Conservation (phyloP, 2,329 filamentous ascomycete genomes). For the Fonsecaea nubica region DNA sequence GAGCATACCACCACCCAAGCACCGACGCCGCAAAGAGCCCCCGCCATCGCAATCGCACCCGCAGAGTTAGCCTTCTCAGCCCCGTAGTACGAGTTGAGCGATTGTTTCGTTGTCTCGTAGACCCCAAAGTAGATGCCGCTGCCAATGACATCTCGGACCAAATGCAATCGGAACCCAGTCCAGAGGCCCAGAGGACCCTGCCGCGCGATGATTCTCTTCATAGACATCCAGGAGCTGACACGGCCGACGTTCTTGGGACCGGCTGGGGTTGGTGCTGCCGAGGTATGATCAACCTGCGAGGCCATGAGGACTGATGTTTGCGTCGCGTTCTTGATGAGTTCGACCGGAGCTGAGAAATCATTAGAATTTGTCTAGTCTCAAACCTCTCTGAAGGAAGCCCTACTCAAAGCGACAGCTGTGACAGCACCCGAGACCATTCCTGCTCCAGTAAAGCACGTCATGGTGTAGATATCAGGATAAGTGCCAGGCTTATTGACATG, state of each 20-base stretch:
- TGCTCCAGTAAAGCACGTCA: slow-evolving; percentile 52
- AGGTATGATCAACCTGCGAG: slow-evolving; percentile 19
- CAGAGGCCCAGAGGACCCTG: slow-evolving; percentile 54
- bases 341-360: slow-evolving; percentile 50
- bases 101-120: slow-evolving; percentile 56
- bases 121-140: slow-evolving; percentile 56
- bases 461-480: slow-evolving; percentile 49
- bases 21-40: slow-evolving; percentile 55
- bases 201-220: slow-evolving; percentile 51
- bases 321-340: slow-evolving; percentile 57
- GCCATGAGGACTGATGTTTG: slow-evolving; percentile 57
- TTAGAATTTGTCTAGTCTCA: slow-evolving; percentile 10
- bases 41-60: slow-evolving; percentile 53
- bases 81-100: slow-evolving; percentile 52
- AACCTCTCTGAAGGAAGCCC: slow-evolving; percentile 31
- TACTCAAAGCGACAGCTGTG: slow-evolving; percentile 54
- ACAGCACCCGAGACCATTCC: slow-evolving; percentile 52
- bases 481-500: slow-evolving; percentile 52
- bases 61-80: slow-evolving; percentile 51
- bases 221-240: slow-evolving; percentile 51
- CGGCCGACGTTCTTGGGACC: slow-evolving; percentile 45
- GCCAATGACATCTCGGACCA: slow-evolving; percentile 54
- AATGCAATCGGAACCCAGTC: slow-evolving; percentile 54
- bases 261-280: not conserved
- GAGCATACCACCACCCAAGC: slow-evolving; percentile 55